phyloP scores from a whole-genome alignment of 768 basidiomycete genomes.

The Psilocybe tampanensis region DNA sequence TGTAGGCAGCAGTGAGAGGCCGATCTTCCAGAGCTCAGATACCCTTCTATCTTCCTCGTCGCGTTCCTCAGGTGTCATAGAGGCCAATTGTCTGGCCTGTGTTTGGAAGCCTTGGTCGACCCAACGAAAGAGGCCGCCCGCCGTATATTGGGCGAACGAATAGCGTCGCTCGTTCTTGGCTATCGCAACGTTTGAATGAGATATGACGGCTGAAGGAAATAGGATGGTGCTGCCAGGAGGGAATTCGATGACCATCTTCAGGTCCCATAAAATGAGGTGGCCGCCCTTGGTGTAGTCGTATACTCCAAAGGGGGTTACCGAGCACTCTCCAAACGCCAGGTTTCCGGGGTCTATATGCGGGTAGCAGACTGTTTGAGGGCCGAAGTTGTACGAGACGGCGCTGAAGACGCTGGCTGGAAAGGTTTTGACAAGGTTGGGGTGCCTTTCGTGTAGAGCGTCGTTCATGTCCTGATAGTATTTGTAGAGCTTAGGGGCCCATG shows the following conservation, averaged over 20 bases:
- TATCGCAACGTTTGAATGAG: conserved; percentile 5
- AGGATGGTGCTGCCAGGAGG: conserved; percentile 6
- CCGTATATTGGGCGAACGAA: conserved; percentile 8
- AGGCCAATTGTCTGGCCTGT: background rate
- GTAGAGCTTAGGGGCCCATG: no score
- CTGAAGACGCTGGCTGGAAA: background rate
- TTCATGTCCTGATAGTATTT: no score
- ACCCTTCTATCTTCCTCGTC: no score
- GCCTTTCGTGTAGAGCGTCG: no score
- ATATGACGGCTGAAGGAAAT: conserved; percentile 1
- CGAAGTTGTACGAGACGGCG: background rate
- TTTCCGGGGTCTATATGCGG: conserved; percentile 8
- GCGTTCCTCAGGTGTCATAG: background rate
- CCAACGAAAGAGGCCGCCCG: conserved; percentile 8
- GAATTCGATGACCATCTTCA: conserved; percentile 1
- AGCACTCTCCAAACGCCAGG: conserved; percentile 5
- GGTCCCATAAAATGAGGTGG: conserved; percentile 7
- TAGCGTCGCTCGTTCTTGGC: background rate
- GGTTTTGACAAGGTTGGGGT: no score
- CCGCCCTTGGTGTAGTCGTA: background rate
- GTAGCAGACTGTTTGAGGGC: conserved; percentile 4
- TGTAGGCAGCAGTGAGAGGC: no score
- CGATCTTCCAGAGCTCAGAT: background rate
- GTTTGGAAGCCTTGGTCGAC: no score
- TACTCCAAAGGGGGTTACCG: conserved; percentile 4